These are phyloP conservation scores for Zizania latifolia DNA, from an alignment of 176 grass and related monocot genomes.

Conservation along the genomic window DNA sequence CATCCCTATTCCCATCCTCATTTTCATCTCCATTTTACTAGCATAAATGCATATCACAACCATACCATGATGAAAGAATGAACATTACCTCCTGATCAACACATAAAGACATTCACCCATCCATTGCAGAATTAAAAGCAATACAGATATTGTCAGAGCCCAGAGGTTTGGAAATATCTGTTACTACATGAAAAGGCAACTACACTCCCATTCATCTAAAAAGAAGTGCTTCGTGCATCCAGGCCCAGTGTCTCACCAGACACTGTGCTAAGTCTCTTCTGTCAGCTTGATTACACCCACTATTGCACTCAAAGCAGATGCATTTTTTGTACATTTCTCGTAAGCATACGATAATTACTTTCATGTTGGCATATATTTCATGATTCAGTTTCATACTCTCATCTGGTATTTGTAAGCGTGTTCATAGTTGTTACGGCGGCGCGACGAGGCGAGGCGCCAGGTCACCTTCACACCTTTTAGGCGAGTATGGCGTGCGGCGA, in stretches of 20 bases:
- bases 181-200: background rate
- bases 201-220: background rate
- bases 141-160: background rate
- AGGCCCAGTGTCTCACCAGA: background rate
- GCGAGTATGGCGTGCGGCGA: no score
- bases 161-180: background rate
- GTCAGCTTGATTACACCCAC: background rate
- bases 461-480: no score
- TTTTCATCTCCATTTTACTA: background rate
- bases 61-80: background rate
- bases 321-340: no score
- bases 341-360: background rate
- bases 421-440: no score
- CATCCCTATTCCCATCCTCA: background rate
- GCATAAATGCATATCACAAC: background rate
- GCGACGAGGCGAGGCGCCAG: no score
- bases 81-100: background rate
- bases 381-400: background rate
- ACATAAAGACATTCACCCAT: background rate
- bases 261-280: background rate
- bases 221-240: background rate
- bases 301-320: background rate
- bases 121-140: background rate
- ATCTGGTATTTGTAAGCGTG: background rate
- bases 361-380: background rate